Evolutionary conservation across 306 rosid species (phyloP), one percentile per base, ranked within the genome.

Genomic region (Argentina anserina): DNA sequence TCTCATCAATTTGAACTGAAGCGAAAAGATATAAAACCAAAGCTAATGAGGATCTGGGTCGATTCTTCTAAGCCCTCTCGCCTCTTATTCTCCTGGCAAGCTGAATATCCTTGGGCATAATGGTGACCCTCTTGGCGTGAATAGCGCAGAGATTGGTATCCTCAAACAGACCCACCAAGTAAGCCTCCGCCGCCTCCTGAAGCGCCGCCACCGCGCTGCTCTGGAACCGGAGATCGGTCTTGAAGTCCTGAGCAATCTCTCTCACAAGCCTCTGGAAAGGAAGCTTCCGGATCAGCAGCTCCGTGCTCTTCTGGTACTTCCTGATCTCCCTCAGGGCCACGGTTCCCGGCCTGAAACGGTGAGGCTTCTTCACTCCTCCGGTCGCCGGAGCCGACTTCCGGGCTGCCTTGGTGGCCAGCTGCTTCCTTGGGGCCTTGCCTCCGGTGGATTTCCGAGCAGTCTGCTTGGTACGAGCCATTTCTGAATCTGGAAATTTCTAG

Each of bases 341-440:
- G 0, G 61, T 55, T 2, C 61, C 61, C 0, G 61, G 34, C 61
- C 61, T 55, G 61, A 55, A 55, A 0, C 61, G 28, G 61, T 55
- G 61, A 8, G 61, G 61, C 61, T 55, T 55, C 33, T 55, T 55
- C 34, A 55, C 61, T 55, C 61, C 61, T 55, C 61, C 61, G 3
- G 61, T 55, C 8, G 61, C 61, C 61, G 61, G 61, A 55, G 61
- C 61, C 0, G 61, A 55, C 34, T 55, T 55, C 61, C 61, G 15
- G 18, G 61, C 61, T 0, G 61, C 61, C 18, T 55, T 55, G 33
- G 61, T 55, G 6, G 61, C 61, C 61, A 55, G 61, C 34, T 55
- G 61, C 61, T 55, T 55, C 29, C 61, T 10, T 0, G 61, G 61
- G 0, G 61, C 61, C 18, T 55, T 55, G 6, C 61, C 61, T 55